Evolutionary conservation across 2,329 filamentous ascomycete genomes (phyloP).

Genomic region (Arthrobotrys sinensis): DNA sequence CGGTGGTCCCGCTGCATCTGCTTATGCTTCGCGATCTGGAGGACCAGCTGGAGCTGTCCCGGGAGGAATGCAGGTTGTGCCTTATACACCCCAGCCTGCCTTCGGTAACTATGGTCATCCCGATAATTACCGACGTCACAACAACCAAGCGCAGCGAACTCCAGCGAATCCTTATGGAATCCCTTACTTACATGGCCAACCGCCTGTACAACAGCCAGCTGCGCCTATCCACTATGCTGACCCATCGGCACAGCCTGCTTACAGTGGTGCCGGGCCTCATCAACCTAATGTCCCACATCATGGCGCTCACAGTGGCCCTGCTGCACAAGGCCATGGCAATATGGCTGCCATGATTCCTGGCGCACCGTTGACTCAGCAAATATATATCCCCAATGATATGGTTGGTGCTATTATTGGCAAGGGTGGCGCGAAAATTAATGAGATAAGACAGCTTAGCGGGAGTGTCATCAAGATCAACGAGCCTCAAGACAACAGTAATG

Average conservation of each 20-base stretch:
- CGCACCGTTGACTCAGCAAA: conserved; percentile 94
- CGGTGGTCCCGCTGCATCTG: conserved; percentile 94
- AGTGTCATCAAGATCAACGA: conserved; percentile 99
- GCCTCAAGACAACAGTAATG: conserved; percentile 98
- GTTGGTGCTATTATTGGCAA: conserved; percentile 99
- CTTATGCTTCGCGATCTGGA: conserved; percentile 94
- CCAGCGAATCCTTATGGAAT: conserved; percentile 80
- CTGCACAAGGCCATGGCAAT: conserved; percentile 74
- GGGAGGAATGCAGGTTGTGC: conserved; percentile 99
- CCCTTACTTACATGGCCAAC: conserved; percentile 80
- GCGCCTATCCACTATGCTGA: conserved; percentile 84
- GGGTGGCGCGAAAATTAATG: conserved; percentile 98
- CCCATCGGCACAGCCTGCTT: conserved; percentile 79
- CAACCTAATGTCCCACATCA: conserved; percentile 78
- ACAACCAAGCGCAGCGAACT: conserved; percentile 81
- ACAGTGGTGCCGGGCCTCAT: conserved; percentile 84
- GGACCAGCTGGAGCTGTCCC: conserved; percentile 93
- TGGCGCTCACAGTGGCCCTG: conserved; percentile 76
- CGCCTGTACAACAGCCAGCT: conserved; percentile 74
- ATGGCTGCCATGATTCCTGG: conserved; percentile 82
- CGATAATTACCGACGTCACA: conserved; percentile 85
- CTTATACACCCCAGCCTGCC: conserved; percentile 92
- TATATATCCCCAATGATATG: conserved; percentile 99
- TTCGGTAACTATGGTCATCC: conserved; percentile 93
- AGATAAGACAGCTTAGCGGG: conserved; percentile 95